phyloP scores from a whole-genome alignment of 2,329 filamentous ascomycete species.

The Magnaporthales sp. region DNA sequence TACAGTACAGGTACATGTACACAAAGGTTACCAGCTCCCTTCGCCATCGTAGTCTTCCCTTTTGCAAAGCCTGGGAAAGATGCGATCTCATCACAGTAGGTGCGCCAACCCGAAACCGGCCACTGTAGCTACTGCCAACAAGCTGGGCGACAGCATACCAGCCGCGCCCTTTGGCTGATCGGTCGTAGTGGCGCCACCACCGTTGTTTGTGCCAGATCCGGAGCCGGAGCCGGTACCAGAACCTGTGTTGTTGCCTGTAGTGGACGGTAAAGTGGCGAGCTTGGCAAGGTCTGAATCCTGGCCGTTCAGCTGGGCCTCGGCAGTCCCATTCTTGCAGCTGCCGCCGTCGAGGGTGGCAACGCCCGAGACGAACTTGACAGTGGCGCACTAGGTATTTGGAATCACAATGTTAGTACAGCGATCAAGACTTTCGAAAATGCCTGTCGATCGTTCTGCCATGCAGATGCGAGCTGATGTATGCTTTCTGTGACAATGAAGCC shows the following conservation, averaged over 20 bases:
- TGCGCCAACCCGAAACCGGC: neutral
- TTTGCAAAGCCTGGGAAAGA: neutral
- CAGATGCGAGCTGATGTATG: neutral
- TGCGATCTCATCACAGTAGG: neutral
- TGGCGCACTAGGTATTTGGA: constrained; percentile 35
- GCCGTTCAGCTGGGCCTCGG: neutral
- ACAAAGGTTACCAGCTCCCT: neutral
- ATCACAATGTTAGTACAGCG: constrained; percentile 2
- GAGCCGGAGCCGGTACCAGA: neutral
- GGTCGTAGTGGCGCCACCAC: no score
- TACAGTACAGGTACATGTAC: neutral
- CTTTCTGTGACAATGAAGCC: neutral
- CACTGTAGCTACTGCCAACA: neutral
- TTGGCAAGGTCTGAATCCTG: neutral
- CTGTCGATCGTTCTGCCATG: neutral
- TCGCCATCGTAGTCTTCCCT: neutral
- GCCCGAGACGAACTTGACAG: constrained; percentile 45
- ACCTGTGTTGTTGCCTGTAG: neutral
- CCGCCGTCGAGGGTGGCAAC: constrained; percentile 11
- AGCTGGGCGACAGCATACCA: neutral
- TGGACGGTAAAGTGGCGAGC: neutral
- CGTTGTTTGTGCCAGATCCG: neutral
- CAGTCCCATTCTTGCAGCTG: constrained; percentile 1
- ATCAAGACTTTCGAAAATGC: neutral
- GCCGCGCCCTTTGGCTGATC: neutral